Conservation (phyloP, 129 eudicot species). For the Apium graveolens region DNA sequence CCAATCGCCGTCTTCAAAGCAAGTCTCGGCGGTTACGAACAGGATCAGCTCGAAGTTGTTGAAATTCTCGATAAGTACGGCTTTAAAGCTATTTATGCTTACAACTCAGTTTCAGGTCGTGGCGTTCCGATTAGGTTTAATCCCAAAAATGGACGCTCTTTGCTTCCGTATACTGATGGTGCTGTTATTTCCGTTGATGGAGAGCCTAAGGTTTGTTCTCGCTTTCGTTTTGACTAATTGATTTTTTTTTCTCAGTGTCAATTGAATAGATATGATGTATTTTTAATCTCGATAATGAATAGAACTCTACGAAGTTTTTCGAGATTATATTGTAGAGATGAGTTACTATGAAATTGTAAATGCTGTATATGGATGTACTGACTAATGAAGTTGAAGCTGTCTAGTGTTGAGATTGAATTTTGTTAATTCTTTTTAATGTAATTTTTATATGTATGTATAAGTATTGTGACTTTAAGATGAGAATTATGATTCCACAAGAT, state of each 20-base stretch:
- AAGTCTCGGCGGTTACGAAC: conserved; percentile 80
- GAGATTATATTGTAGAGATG: too few species aligned
- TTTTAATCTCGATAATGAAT: not conserved
- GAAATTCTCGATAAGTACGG: conserved; percentile 66
- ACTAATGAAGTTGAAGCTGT: not conserved
- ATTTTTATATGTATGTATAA: too few species aligned
- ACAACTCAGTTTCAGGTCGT: conserved; percentile 52
- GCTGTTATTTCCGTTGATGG: conserved; percentile 54
- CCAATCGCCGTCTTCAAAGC: conserved; percentile 59
- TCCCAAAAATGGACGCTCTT: conserved; percentile 63
- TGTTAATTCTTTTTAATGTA: too few species aligned
- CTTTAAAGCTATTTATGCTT: conserved; percentile 60
- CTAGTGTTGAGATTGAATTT: not conserved
- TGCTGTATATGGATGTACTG: too few species aligned
- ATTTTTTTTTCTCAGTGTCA: not conserved
- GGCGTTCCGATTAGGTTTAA: conserved; percentile 73
- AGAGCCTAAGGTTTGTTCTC: conserved; percentile 49
- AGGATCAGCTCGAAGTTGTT: conserved; percentile 72
- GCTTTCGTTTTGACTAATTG: not conserved
- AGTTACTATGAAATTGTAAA: too few species aligned
- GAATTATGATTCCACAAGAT: not conserved
- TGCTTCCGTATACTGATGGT: conserved; percentile 56
- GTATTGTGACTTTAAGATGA: not conserved
- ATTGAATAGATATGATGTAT: not conserved
- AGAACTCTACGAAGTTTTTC: not conserved